These are phyloP conservation scores for Aphanoascus verrucosus DNA, from an alignment of 2,329 filamentous ascomycete species.

Conservation along the genomic window DNA sequence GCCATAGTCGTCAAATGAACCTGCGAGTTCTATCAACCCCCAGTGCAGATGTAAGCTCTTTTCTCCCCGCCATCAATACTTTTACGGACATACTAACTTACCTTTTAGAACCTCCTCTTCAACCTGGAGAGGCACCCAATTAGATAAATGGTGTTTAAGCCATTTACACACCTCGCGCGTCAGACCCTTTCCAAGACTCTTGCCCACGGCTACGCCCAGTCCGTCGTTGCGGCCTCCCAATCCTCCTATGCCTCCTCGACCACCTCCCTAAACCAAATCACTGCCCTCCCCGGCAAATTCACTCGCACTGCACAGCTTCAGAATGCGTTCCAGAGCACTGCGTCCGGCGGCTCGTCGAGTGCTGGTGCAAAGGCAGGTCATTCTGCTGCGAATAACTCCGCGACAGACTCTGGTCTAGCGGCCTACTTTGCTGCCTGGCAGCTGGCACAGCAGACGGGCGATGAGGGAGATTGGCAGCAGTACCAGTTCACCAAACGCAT, in stretches of 20 bases:
- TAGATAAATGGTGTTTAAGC: slow-evolving; percentile 80
- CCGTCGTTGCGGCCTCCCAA: slow-evolving; percentile 90
- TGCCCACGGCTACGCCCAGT: slow-evolving; percentile 96
- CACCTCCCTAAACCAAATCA: slow-evolving; percentile 45
- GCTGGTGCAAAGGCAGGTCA: slow-evolving; percentile 48
- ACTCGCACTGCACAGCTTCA: slow-evolving; percentile 56
- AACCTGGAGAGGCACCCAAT: slow-evolving; percentile 53
- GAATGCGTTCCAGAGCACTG: slow-evolving; percentile 57
- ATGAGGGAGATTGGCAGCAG: slow-evolving; percentile 78
- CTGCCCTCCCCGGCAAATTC: slow-evolving; percentile 42
- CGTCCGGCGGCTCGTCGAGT: slow-evolving; percentile 37
- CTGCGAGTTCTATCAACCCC: slow-evolving; percentile 59
- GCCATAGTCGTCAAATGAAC: slow-evolving; percentile 93
- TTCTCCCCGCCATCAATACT: slow-evolving; percentile 9
- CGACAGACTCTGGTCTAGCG: slow-evolving; percentile 58
- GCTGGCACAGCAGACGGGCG: slow-evolving; percentile 56
- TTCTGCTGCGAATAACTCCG: slow-evolving; percentile 41
- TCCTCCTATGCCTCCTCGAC: slow-evolving; percentile 62
- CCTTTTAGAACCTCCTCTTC: slow-evolving; percentile 43
- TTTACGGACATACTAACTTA: slow-evolving; percentile 19
- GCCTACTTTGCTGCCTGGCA: slow-evolving; percentile 89
- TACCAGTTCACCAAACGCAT: slow-evolving; percentile 81
- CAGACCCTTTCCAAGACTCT: slow-evolving; percentile 95
- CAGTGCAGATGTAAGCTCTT: slow-evolving; percentile 52
- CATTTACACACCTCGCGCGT: slow-evolving; percentile 75